Conservation (phyloP, 2,329 filamentous ascomycete species). For the Aspergillus clavatus region DNA sequence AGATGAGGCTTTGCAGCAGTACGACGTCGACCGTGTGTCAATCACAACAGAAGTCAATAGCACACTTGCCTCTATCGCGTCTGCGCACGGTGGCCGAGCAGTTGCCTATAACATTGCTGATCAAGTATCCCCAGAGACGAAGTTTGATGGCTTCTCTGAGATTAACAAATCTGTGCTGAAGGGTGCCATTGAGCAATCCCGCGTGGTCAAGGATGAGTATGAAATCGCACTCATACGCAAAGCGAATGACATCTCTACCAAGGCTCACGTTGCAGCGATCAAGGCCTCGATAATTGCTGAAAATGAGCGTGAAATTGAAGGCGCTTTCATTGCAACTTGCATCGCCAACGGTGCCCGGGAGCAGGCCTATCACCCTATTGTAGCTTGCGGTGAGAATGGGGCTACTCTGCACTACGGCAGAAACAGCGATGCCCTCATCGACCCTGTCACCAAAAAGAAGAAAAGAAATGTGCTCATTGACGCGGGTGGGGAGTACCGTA, state of each 20-base stretch:
- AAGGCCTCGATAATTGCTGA: constrained; percentile 56
- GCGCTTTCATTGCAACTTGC: constrained; percentile 68
- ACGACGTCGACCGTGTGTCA: constrained; percentile 75
- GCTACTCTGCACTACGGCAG: constrained; percentile 80
- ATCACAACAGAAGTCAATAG: constrained; percentile 70
- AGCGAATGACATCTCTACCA: constrained; percentile 73
- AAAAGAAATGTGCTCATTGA: constrained; percentile 77
- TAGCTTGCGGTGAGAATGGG: constrained; percentile 75
- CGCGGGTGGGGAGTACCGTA: constrained; percentile 77
- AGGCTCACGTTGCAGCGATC: constrained; percentile 71
- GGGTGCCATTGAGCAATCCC: constrained; percentile 70
- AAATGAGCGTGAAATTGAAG: constrained; percentile 81
- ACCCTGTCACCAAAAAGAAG: constrained; percentile 34
- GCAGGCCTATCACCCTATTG: constrained; percentile 86
- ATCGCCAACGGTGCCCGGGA: constrained; percentile 66
- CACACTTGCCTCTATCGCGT: constrained; percentile 53
- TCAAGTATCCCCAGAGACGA: constrained; percentile 67
- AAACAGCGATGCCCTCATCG: constrained; percentile 68
- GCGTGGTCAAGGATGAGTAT: constrained; percentile 79
- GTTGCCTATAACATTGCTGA: constrained; percentile 72
- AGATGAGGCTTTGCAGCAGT: constrained; percentile 69
- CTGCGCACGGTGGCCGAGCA: constrained; percentile 33
- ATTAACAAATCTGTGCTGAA: constrained; percentile 59
- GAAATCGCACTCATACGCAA: constrained; percentile 77
- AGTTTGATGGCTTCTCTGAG: constrained; percentile 64